Evolutionary conservation across 2,329 filamentous ascomycete genomes (phyloP).

Genomic region (Colletotrichum sp.): DNA sequence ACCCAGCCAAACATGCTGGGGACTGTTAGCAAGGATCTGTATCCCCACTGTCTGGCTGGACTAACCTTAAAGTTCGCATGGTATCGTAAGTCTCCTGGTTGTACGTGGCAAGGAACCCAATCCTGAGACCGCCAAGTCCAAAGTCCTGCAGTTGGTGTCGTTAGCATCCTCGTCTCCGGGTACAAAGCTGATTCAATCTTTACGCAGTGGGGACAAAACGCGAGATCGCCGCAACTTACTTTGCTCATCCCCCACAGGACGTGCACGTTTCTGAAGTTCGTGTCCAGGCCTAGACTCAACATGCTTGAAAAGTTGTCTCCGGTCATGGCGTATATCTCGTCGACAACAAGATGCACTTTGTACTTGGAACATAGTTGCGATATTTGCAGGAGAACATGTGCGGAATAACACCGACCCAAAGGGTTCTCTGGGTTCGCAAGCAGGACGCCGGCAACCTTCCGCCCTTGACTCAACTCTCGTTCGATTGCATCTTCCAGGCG

Average conservation of each 20-base stretch:
- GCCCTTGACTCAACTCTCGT: neutral
- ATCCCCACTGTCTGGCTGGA: neutral
- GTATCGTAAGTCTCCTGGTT: neutral
- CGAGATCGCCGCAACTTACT: neutral
- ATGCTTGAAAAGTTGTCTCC: neutral
- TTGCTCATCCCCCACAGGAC: slow-evolving; percentile 6
- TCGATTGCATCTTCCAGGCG: neutral
- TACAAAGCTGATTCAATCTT: neutral
- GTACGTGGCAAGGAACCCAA: slow-evolving; percentile 2
- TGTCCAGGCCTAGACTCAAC: neutral
- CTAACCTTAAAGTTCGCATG: neutral
- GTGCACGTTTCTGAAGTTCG: neutral
- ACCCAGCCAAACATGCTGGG: neutral
- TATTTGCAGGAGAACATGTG: neutral
- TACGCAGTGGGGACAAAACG: neutral
- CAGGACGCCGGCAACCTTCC: neutral
- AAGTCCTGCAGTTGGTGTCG: neutral
- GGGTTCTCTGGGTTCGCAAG: slow-evolving; percentile 4
- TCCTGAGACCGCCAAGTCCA: neutral
- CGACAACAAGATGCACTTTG: neutral
- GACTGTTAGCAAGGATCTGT: neutral
- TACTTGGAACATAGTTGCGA: neutral
- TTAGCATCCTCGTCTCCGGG: neutral
- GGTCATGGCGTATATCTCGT: slow-evolving; percentile 1
- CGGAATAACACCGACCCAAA: neutral